A percentile compares a stretch with the other conserved stretches of the same genome.
phyloP scores from a whole-genome alignment of 768 basidiomycete genomes.

The Agaricus subrufescens region DNA sequence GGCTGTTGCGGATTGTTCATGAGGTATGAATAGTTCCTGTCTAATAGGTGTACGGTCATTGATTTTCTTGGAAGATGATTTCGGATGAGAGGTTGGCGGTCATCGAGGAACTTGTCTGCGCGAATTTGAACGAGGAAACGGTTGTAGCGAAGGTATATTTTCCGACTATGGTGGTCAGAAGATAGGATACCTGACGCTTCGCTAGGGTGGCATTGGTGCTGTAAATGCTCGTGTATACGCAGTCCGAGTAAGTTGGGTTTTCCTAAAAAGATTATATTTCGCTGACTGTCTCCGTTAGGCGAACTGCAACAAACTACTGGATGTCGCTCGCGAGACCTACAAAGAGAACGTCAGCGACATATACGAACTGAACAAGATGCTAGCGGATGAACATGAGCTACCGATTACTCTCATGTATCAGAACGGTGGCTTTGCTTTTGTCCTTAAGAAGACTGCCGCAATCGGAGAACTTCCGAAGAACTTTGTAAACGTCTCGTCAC shows the following conservation, averaged over 20 bases:
- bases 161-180: neutral
- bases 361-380: conserved; percentile 53
- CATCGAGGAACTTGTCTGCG: conserved; percentile 56
- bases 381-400: conserved; percentile 60
- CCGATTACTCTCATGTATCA: conserved; percentile 68
- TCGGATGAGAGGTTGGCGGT: conserved; percentile 64
- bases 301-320: conserved; percentile 77
- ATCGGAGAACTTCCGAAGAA: conserved; percentile 62
- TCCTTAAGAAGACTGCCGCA: conserved; percentile 63
- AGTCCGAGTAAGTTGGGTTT: conserved; percentile 51
- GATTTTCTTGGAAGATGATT: conserved; percentile 48
- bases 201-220: conserved; percentile 64
- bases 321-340: conserved; percentile 93
- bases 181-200: neutral
- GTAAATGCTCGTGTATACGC: conserved; percentile 87
- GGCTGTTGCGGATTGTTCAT: conserved; percentile 56
- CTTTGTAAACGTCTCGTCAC: conserved; percentile 62
- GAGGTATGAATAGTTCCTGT: conserved; percentile 37
- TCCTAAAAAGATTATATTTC: neutral
- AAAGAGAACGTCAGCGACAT: conserved; percentile 92
- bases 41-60: neutral
- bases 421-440: conserved; percentile 70
- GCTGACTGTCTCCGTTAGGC: conserved; percentile 36
- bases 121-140: conserved; percentile 71
- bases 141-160: conserved; percentile 49